These are phyloP conservation scores for Camellia oleifera DNA, from an alignment of 179 eudicot genomes.

Conservation along the genomic window DNA sequence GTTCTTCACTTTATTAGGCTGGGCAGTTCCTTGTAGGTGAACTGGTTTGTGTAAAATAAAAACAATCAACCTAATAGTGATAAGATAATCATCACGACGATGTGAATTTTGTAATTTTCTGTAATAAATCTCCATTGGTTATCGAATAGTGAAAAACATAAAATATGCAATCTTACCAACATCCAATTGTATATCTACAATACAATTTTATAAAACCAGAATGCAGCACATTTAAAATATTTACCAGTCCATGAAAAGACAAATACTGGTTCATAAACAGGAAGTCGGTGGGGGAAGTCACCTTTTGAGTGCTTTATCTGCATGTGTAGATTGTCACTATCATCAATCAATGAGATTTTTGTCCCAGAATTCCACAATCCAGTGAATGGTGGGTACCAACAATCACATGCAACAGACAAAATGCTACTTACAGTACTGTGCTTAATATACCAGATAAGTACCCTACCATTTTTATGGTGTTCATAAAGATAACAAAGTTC, in stretches of 20 bases:
- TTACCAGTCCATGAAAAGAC: neutral
- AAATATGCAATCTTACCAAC: neutral
- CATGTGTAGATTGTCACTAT: neutral
- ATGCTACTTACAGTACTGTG: neutral
- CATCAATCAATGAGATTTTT: neutral
- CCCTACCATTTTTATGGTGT: neutral
- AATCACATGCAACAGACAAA: neutral
- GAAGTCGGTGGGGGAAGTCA: neutral
- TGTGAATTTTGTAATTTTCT: neutral
- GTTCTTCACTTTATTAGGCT: neutral
- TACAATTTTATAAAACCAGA: neutral
- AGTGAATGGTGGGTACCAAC: constrained; percentile 9
- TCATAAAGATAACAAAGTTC: neutral
- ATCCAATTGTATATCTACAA: neutral
- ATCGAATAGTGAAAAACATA: neutral
- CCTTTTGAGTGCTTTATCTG: neutral
- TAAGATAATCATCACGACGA: neutral
- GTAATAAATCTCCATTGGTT: neutral
- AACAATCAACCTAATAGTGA: neutral
- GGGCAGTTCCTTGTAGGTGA: neutral
- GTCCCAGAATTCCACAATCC: neutral
- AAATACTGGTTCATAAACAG: neutral
- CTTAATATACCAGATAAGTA: neutral
- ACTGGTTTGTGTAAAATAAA: neutral
- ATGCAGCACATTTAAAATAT: neutral